Conservation (phyloP, 768 basidiomycete genomes). For the Naganishia vishniacii region DNA sequence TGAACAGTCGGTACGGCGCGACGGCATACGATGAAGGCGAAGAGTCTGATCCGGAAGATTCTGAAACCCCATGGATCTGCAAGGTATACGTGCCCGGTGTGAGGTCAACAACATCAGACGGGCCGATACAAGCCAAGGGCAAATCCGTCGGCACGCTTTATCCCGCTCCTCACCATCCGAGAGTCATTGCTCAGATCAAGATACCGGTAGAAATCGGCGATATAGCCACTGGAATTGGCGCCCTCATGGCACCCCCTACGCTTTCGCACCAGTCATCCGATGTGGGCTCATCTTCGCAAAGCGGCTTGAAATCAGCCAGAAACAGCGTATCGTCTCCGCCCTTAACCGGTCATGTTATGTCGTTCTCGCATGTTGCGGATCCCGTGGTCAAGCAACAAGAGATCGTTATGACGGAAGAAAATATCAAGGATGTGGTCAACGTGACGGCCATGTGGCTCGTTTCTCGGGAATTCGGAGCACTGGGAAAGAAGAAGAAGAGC, state of each 20-base stretch:
- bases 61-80: conserved; percentile 93
- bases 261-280: conserved; percentile 10
- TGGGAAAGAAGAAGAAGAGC: conserved; percentile 61
- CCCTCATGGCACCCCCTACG: neutral
- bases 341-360: conserved; percentile 4
- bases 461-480: conserved; percentile 84
- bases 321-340: conserved; percentile 7
- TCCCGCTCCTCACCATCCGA: conserved; percentile 92
- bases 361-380: neutral
- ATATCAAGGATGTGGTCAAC: conserved; percentile 86
- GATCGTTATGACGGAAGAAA: conserved; percentile 72
- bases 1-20: neutral
- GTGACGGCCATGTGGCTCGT: conserved; percentile 85
- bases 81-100: conserved; percentile 42
- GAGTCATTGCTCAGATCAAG: conserved; percentile 84
- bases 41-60: conserved; percentile 91
- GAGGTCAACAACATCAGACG: neutral
- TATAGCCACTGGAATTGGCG: conserved; percentile 53
- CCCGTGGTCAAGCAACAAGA: conserved; percentile 43
- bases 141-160: conserved; percentile 73
- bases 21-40: conserved; percentile 52
- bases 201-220: conserved; percentile 84
- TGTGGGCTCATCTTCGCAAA: neutral
- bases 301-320: conserved; percentile 13
- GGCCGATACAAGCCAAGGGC: conserved; percentile 29